Base-by-base conservation (phyloP, 1,284 basidiomycete species). In the Melampsora americana region DNA sequence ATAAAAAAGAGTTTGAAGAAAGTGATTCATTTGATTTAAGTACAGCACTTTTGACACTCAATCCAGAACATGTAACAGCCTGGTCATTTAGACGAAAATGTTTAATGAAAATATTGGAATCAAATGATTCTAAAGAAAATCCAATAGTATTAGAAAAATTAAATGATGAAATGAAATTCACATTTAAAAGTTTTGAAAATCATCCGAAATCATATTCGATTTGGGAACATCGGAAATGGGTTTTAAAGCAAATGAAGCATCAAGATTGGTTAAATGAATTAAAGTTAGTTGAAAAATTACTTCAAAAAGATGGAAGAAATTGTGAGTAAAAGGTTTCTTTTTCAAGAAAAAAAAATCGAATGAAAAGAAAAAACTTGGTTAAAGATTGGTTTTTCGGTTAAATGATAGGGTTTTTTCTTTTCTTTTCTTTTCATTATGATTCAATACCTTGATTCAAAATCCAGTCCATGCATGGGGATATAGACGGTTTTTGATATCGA, bases 131-230 rank as follows among this genome's bases (percentile, higher is more conserved):
- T 18, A 30, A 71, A 50, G 26, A 62, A 16, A 30, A 50, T n/a
- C 48, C 32, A 53, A 16, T 5, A 18, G 44, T 50, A 30, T 26
- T 48, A n/a, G n/a, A n/a, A n/a, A 56, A 56, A n/a, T 60, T 71
- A 1, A 85, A 87, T 1, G 85, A 87, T 48, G 94, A 97, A 77
- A 84, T 97, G n/a, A 84, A 86, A 1, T 86, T 93, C 83, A 96
- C 93, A 0, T 91, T 90, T 80, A 84, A 86, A 9, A 89, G 90
- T 20, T 87, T 97, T 62, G 90, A 90, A 80, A 85, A 87, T 12
- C 89, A 94, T 81, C 94, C 94, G 9, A 97, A 97, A 82, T 90
- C 95, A 16, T 97, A 97, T 82, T 93, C 91, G 89, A 93, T 96
- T 78, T 97, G 94, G 95, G 95, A 93, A 81, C 93, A 97, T 80